Evolutionary conservation across 352 stramenopile species (phyloP).

Genomic region (Heterotrichella gracilis): DNA sequence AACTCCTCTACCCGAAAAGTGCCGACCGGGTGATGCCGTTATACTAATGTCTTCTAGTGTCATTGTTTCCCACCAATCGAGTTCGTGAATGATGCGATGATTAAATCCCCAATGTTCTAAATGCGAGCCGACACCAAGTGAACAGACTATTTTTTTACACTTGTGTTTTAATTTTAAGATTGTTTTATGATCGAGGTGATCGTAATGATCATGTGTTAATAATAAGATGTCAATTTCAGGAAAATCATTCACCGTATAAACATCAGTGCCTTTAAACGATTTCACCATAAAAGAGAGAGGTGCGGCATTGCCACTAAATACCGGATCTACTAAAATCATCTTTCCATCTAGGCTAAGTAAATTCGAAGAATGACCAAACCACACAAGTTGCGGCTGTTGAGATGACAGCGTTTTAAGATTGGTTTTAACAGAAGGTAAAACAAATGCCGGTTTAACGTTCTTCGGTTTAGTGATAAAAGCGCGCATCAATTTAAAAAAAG

Average conservation of each 20-base stretch:
- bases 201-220: neutral
- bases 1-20: neutral
- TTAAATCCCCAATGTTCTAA: neutral
- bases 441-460: neutral
- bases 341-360: neutral
- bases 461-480: neutral
- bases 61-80: neutral
- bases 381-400: neutral
- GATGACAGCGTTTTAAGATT: neutral
- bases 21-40: neutral
- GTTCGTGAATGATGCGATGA: neutral
- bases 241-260: neutral
- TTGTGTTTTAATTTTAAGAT: neutral
- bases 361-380: neutral
- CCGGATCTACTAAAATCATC: neutral
- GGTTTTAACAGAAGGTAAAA: neutral
- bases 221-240: neutral
- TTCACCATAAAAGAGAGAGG: neutral
- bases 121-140: neutral
- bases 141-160: neutral
- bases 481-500: neutral
- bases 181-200: neutral
- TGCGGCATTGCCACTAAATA: neutral
- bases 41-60: neutral
- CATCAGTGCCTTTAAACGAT: neutral